Conservation (phyloP, 805 yeast species). For the Danielia reshetovae region DNA sequence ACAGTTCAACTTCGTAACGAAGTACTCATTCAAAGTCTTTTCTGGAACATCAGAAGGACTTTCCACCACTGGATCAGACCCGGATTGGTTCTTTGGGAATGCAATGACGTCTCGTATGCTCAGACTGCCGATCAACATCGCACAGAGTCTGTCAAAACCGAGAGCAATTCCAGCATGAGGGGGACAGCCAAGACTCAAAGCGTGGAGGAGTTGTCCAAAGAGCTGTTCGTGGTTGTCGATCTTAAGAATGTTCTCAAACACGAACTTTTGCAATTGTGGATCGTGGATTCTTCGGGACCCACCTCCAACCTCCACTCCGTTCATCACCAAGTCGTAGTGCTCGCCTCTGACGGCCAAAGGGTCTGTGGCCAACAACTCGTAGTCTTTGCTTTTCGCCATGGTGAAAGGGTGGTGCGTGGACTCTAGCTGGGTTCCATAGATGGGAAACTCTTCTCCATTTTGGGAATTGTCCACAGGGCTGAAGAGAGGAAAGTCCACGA, state of each 20-base stretch:
- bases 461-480: slow-evolving; percentile 56
- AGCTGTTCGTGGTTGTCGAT: slow-evolving; percentile 56
- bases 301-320: slow-evolving; percentile 96
- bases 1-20: slow-evolving; percentile 24
- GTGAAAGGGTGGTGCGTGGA: slow-evolving; percentile 98
- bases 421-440: slow-evolving; percentile 44
- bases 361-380: slow-evolving; percentile 45
- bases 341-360: slow-evolving; percentile 77
- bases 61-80: slow-evolving; percentile 82
- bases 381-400: slow-evolving; percentile 75
- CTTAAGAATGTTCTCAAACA: slow-evolving; percentile 61
- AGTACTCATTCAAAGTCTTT: slow-evolving; percentile 51
- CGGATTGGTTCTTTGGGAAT: slow-evolving; percentile 89
- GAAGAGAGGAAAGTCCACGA: slow-evolving; percentile 88
- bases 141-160: slow-evolving; percentile 90
- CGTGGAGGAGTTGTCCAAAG: slow-evolving; percentile 83
- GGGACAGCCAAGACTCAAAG: slow-evolving; percentile 89
- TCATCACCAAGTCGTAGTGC: slow-evolving; percentile 89
- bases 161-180: slow-evolving; percentile 98
- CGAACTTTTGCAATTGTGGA: slow-evolving; percentile 66
- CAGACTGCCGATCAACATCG: slow-evolving; percentile 74
- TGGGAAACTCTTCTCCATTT: slow-evolving; percentile 47
- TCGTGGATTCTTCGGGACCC: slow-evolving; percentile 96
- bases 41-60: slow-evolving; percentile 70
- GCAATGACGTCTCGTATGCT: slow-evolving; percentile 93